Evolutionary conservation across 2,329 filamentous ascomycete genomes (phyloP).

Genomic region (Diaporthe nobilis): DNA sequence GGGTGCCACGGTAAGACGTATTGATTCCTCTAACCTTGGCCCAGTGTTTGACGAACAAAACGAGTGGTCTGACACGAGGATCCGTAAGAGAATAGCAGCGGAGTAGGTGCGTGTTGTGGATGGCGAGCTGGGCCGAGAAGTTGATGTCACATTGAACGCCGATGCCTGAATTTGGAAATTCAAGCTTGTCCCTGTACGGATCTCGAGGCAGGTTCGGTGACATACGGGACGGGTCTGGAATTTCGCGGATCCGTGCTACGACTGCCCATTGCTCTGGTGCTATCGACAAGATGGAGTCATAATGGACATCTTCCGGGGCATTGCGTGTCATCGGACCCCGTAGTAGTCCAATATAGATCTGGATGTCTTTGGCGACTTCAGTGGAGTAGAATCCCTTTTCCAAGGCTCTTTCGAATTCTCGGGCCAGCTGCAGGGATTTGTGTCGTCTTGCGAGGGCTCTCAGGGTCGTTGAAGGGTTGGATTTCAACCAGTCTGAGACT

Average conservation of each 20-base stretch:
- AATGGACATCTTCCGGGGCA: constrained; percentile 42
- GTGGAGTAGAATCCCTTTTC: constrained; percentile 62
- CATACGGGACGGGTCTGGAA: constrained; percentile 66
- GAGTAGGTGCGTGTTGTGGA: constrained; percentile 87
- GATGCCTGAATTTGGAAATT: constrained; percentile 82
- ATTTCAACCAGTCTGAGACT: constrained; percentile 54
- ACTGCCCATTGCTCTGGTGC: constrained; percentile 51
- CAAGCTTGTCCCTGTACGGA: constrained; percentile 72
- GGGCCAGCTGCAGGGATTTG: constrained; percentile 68
- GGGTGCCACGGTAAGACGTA: constrained; percentile 85
- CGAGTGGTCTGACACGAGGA: constrained; percentile 80
- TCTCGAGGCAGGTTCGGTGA: constrained; percentile 66
- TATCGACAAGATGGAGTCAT: constrained; percentile 56
- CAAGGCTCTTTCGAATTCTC: constrained; percentile 68
- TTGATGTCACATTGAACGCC: constrained; percentile 96
- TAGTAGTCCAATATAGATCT: constrained; percentile 66
- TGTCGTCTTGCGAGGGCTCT: constrained; percentile 63
- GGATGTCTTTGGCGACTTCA: constrained; percentile 54
- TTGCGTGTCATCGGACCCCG: constrained; percentile 53
- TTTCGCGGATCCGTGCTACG: constrained; percentile 58
- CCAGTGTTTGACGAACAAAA: constrained; percentile 93
- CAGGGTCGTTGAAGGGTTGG: constrained; percentile 50
- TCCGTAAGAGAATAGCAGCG: constrained; percentile 88
- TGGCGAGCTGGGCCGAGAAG: constrained; percentile 85
- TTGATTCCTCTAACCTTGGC: constrained; percentile 89